Evolutionary conservation across 2,329 filamentous ascomycete genomes (phyloP).

Genomic region (Ophiocordyceps unilateralis): DNA sequence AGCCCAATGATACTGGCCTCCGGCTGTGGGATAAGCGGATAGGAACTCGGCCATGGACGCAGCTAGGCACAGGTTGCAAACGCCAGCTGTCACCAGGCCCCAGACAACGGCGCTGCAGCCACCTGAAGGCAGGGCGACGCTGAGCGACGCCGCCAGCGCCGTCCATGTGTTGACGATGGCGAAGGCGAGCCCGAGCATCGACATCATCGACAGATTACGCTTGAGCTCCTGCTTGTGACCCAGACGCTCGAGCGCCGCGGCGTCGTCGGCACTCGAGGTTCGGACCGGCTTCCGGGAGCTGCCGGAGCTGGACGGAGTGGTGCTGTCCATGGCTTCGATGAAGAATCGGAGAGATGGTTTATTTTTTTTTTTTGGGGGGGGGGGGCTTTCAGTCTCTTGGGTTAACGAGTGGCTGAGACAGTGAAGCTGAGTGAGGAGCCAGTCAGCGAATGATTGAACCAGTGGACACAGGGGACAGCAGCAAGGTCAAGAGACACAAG

Average conservation of each 20-base stretch:
- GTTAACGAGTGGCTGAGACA: too few species aligned
- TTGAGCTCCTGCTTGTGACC: slow-evolving; percentile 31
- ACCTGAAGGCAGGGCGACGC: slow-evolving; percentile 44
- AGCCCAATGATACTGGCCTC: slow-evolving; percentile 57
- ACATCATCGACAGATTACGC: slow-evolving; percentile 30
- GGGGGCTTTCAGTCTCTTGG: too few species aligned
- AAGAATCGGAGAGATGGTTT: too few species aligned
- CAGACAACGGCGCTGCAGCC: slow-evolving; percentile 57
- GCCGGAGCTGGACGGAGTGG: too few species aligned
- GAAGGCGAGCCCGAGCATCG: slow-evolving; percentile 29
- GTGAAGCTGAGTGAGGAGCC: too few species aligned
- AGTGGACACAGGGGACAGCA: too few species aligned
- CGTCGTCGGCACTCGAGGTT: slow-evolving; percentile 11
- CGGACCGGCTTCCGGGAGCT: too few species aligned
- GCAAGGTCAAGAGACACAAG: too few species aligned
- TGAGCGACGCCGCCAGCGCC: slow-evolving; percentile 28
- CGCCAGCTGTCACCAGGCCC: slow-evolving; percentile 43
- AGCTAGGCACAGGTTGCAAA: slow-evolving; percentile 55
- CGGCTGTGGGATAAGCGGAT: slow-evolving; percentile 42
- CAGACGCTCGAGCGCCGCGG: slow-evolving; percentile 22
- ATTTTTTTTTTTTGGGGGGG: too few species aligned
- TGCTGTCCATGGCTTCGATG: too few species aligned
- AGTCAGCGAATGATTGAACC: too few species aligned
- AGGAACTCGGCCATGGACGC: slow-evolving; percentile 55
- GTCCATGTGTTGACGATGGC: slow-evolving; percentile 34